Base-by-base conservation (phyloP, 805 yeast species). In the Candida incommunis region DNA sequence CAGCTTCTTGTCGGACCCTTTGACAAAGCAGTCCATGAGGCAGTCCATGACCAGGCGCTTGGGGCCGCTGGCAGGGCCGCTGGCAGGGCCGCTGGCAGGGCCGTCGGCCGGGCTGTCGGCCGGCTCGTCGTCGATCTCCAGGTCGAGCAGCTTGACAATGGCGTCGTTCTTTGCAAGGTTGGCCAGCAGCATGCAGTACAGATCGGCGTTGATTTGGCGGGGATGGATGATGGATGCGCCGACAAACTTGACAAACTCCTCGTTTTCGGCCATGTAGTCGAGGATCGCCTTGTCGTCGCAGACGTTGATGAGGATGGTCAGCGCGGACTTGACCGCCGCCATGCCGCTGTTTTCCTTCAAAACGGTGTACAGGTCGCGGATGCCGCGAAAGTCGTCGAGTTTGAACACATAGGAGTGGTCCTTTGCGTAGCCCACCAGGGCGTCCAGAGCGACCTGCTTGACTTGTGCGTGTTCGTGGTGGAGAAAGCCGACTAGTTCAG, bases 11-110 rank as follows among this genome's bases (percentile, higher is more conserved):
- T 82, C 87, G 41, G 73, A 69, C 4, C 95, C 95, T 57, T 82
- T 82, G 35, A 87, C 95, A 58, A 86, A 87, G 56, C 88, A 78
- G 63, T 85, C 95, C 78, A 88, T 76, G 25, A 88, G 67, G 60
- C 88, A 82, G 55, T 84, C 95, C 63, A 86, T 70, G 3, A 77
- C 79, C 25, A 48, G 25, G 15, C 41, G 48, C 27, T 25, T 25
- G n/a, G n/a, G n/a, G n/a, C n/a, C n/a, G 43, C 37, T n/a, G 31
- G 16, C 35, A 20, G 15, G 43, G 81, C 75, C 21, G 64, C 59
- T 53, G 82, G n/a, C n/a, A n/a, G n/a, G n/a, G n/a, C n/a, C n/a
- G n/a, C n/a, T n/a, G n/a, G n/a, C n/a, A n/a, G n/a, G 86, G 52
- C 74, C 76, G 55, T 84, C 84, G 20, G 94, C 86, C 51, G 83